phyloP scores from a whole-genome alignment of 371 early-diverging fungal species.

The Mortierella sp. region DNA sequence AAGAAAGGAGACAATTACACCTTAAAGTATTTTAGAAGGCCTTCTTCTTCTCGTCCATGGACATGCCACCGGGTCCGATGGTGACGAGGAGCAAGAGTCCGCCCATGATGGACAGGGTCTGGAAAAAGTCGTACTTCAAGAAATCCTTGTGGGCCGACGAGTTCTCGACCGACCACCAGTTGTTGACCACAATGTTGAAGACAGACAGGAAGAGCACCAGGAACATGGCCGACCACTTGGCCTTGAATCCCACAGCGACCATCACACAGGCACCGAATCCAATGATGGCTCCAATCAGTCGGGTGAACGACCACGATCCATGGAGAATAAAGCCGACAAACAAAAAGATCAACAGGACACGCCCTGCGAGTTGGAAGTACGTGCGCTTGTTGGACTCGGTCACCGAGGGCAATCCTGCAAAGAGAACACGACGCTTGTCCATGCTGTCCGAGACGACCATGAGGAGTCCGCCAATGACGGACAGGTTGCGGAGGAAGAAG shows the following conservation, averaged over 20 bases:
- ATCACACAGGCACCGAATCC: conserved; percentile 91
- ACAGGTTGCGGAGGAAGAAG: conserved; percentile 93
- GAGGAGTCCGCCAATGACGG: conserved; percentile 93
- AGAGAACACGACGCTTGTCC: conserved; percentile 76
- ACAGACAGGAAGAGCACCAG: conserved; percentile 90
- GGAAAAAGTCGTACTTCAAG: conserved; percentile 98
- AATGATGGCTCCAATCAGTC: conserved; percentile 79
- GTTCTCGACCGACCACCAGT: conserved; percentile 96
- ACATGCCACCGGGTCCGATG: conserved; percentile 92
- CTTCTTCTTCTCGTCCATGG: conserved; percentile 98
- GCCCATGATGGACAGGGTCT: conserved; percentile 95
- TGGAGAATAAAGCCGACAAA: conserved; percentile 91
- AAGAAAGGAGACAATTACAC: no score
- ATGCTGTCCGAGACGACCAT: conserved; percentile 89
- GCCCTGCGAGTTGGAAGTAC: conserved; percentile 92
- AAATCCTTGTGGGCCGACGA: conserved; percentile 88
- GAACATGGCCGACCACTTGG: conserved; percentile 95
- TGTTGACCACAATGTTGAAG: conserved; percentile 92
- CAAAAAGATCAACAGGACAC: conserved; percentile 92
- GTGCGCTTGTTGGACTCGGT: conserved; percentile 84
- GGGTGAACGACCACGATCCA: conserved; percentile 82
- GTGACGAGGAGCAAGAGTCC: conserved; percentile 94
- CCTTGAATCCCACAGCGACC: conserved; percentile 98
- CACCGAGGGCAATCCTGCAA: conserved; percentile 90
- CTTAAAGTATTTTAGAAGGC: conserved; percentile 85